Evolutionary conservation across 139 green algal species (phyloP).

Genomic region (Diplosphaera chodatii): DNA sequence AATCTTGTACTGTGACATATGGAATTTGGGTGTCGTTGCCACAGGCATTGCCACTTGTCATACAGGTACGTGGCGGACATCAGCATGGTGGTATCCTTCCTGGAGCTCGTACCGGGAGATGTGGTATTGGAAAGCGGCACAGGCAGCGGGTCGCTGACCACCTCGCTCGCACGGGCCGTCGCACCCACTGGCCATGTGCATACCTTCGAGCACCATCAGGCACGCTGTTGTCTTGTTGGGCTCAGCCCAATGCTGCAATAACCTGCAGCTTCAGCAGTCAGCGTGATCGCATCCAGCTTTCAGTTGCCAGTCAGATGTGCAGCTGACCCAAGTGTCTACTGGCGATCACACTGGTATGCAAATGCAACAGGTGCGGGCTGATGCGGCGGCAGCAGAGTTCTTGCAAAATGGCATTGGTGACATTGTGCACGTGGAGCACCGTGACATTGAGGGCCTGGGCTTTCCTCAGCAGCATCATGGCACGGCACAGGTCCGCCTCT

Average conservation of each 20-base stretch:
- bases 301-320: background rate
- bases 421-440: constrained; percentile 46
- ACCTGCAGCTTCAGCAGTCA: too few species aligned
- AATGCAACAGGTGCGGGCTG: constrained; percentile 17
- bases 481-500: constrained; percentile 16
- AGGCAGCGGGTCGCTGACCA: constrained; percentile 88
- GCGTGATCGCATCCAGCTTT: too few species aligned
- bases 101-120: constrained; percentile 81
- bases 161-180: constrained; percentile 81
- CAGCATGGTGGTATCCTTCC: constrained; percentile 53
- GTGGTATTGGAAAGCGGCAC: constrained; percentile 85
- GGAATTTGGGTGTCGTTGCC: too few species aligned
- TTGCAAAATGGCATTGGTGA: constrained; percentile 31
- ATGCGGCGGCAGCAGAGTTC: constrained; percentile 51
- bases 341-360: too few species aligned
- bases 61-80: constrained; percentile 77
- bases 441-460: constrained; percentile 79
- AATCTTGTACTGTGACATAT: too few species aligned
- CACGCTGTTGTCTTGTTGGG: background rate
- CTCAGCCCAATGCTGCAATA: too few species aligned
- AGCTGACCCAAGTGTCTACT: background rate
- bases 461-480: constrained; percentile 67
- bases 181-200: constrained; percentile 75
- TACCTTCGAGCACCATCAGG: constrained; percentile 95
- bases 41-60: too few species aligned